Conservation (phyloP, 257 asterid species). For the Avicennia marina region DNA sequence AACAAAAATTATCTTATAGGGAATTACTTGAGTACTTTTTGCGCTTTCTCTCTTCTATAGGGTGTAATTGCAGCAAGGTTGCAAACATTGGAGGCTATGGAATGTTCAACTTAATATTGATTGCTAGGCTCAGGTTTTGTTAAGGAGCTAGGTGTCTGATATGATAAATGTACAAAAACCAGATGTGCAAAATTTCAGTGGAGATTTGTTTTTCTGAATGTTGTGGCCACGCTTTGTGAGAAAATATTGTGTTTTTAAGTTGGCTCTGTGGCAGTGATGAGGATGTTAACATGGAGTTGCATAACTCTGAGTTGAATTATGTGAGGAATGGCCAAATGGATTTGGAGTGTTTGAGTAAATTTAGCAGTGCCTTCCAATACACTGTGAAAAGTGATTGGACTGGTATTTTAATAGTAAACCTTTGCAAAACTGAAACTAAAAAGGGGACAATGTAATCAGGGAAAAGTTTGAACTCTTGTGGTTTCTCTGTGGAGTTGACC, state of each 20-base stretch:
- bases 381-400: not conserved
- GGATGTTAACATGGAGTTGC: not conserved
- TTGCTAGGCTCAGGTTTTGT: not conserved
- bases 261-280: not conserved
- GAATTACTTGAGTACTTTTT: no score
- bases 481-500: not conserved
- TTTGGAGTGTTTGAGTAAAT: not conserved
- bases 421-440: not conserved
- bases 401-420: not conserved
- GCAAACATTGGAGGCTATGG: not conserved
- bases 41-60: not conserved
- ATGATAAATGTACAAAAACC: not conserved
- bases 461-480: not conserved
- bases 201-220: not conserved
- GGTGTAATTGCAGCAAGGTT: not conserved
- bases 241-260: not conserved
- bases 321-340: not conserved
- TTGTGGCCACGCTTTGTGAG: not conserved
- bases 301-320: not conserved
- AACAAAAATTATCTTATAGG: no score
- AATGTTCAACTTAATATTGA: not conserved
- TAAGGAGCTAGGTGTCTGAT: not conserved
- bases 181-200: not conserved
- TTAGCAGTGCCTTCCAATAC: not conserved
- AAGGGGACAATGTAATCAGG: not conserved